Base-by-base conservation (phyloP, 2,329 filamentous ascomycete species). In the Pseudogymnoascus sp. region DNA sequence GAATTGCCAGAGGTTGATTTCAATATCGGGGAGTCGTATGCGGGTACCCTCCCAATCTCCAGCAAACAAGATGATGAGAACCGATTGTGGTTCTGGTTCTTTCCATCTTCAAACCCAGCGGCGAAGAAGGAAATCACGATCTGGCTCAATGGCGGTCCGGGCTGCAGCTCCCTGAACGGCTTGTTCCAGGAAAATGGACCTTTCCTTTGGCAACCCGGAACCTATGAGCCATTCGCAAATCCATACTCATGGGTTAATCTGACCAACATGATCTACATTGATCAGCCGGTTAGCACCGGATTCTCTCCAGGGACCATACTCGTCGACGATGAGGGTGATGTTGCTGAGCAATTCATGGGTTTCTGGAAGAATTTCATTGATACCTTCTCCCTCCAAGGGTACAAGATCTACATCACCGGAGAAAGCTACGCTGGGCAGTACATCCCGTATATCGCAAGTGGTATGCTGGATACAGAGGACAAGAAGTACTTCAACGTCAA, bases 91-190 rank as follows among this genome's bases (percentile, higher is more conserved):
- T 82, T 83, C 69, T 82, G 80, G 80, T 83, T 81, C 71, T 82
- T 81, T 65, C 81, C 81, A 3, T 79, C 79, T 0, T 70, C 69
- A n/a, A 82, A 82, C 64, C 74, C 75, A 12, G 70, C 74, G 59
- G 79, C 78, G 0, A 65, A 67, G 1, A 76, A 82, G 27, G 70
- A 77, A 4, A 67, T 85, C 36, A 79, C 82, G 2, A 80, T 87
- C 66, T 88, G 82, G 81, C 77, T 88, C 64, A 86, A 85, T 69
- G 85, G 86, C 44, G 85, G 85, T 0, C 85, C 85, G 0, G 85
- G 85, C 3, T 78, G 78, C 51, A 84, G 81, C 66, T 85, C 83
- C 62, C 77, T 87, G 75, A 77, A 82, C 60, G 84, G 83, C 21
- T 76, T 87, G 68, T 85, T 87, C 66, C 74, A 76, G 9, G 84